A percentile compares a stretch with the other conserved stretches of the same genome.
These are phyloP conservation scores for Serpula lacrymans DNA, from an alignment of 768 basidiomycete species.

Conservation along the genomic window DNA sequence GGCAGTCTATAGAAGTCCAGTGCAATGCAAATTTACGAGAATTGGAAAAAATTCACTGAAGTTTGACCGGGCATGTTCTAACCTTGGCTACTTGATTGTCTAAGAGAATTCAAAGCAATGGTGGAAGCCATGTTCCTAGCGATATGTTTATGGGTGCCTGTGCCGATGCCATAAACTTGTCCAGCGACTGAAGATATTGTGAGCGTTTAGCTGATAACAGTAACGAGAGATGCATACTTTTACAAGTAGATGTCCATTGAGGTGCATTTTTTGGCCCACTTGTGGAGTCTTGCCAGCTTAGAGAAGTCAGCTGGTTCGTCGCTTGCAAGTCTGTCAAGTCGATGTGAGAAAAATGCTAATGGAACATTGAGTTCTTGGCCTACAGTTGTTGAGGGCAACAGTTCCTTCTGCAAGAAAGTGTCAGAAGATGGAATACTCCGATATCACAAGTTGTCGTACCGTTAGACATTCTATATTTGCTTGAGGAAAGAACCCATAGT, in stretches of 20 bases:
- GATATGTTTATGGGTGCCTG: slow-evolving; percentile 48
- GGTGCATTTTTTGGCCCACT: slow-evolving; percentile 44
- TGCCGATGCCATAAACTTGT: slow-evolving; percentile 43
- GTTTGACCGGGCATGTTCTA: neutral
- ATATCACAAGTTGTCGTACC: no score
- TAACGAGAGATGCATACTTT: slow-evolving; percentile 38
- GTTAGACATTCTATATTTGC: no score
- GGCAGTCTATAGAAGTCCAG: neutral
- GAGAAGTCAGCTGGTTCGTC: slow-evolving; percentile 34
- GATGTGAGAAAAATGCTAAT: neutral
- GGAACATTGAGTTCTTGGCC: slow-evolving; percentile 8
- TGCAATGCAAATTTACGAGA: no score
- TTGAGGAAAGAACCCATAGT: no score
- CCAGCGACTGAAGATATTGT: slow-evolving; percentile 64
- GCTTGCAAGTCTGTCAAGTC: slow-evolving; percentile 55
- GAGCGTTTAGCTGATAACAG: slow-evolving; percentile 12
- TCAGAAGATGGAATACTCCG: no score
- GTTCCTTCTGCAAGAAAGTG: slow-evolving; percentile 20
- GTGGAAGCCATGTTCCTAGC: slow-evolving; percentile 42
- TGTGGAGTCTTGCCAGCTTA: slow-evolving; percentile 53
- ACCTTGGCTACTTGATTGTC: neutral
- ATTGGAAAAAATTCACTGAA: no score
- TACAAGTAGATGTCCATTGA: slow-evolving; percentile 57
- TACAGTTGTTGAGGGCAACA: slow-evolving; percentile 42
- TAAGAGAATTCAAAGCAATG: slow-evolving; percentile 35